Percentiles rank a stretch among this genome's conserved stretches.
Conservation (phyloP, 2,329 filamentous ascomycete species). For the Trichoderma citrinoviride region DNA sequence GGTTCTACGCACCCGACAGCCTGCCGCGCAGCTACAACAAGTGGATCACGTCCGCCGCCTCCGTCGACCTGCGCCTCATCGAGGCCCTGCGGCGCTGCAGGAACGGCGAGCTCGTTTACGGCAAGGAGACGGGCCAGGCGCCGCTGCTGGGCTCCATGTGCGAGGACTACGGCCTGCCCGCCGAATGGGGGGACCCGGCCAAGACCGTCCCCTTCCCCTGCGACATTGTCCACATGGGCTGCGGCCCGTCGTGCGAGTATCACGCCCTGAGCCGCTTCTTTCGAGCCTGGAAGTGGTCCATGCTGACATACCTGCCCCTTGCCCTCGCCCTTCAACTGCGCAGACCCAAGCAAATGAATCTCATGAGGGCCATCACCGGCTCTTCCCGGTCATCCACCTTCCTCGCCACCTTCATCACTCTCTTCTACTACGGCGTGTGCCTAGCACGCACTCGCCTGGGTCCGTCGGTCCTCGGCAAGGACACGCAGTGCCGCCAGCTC, state of each 20-base stretch:
- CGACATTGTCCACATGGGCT: conserved; percentile 79
- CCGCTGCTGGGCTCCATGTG: conserved; percentile 69
- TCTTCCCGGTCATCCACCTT: conserved; percentile 72
- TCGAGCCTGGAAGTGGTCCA: conserved; percentile 69
- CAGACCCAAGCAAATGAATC: conserved; percentile 44
- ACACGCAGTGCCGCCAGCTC: conserved; percentile 45
- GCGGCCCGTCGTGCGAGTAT: conserved; percentile 68
- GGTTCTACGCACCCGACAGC: conserved; percentile 72
- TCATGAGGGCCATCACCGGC: conserved; percentile 55
- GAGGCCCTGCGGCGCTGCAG: conserved; percentile 68
- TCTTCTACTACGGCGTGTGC: conserved; percentile 86
- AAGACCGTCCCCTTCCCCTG: conserved; percentile 72
- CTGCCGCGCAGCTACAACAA: conserved; percentile 73
- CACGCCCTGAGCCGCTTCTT: conserved; percentile 68
- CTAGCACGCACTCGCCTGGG: conserved; percentile 71
- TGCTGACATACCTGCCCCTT: conserved; percentile 73
- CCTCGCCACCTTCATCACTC: conserved; percentile 69
- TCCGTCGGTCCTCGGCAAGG: conserved; percentile 61
- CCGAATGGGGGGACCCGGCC: conserved; percentile 70
- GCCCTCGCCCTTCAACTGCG: conserved; percentile 63
- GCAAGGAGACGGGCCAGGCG: conserved; percentile 68
- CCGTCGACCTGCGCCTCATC: conserved; percentile 71
- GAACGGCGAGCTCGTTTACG: conserved; percentile 65
- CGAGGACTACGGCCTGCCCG: conserved; percentile 64
- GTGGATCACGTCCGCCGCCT: conserved; percentile 77